Conservation (phyloP, 306 rosid species). For the Inga leiocalycina region DNA sequence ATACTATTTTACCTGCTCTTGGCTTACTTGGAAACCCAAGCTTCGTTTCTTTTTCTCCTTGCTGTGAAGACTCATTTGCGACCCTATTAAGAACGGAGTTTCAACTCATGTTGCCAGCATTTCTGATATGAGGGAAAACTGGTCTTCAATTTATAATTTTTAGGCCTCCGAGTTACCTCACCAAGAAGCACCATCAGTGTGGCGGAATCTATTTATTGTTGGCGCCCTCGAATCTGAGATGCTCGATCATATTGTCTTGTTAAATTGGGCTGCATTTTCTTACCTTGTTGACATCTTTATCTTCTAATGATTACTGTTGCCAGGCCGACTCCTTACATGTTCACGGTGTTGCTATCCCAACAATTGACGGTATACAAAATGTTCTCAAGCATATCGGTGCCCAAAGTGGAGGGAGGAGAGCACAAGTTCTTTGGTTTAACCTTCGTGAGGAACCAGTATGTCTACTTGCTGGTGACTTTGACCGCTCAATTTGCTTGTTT, state of each 20-base stretch:
- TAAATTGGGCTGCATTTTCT: neutral
- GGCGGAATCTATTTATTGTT: neutral
- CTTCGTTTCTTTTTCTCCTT: neutral
- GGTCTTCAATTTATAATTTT: neutral
- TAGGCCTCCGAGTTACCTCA: neutral
- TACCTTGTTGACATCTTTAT: neutral
- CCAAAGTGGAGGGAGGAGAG: conserved; percentile 46
- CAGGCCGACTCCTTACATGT: conserved; percentile 75
- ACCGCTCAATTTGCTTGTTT: neutral
- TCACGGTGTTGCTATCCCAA: conserved; percentile 96
- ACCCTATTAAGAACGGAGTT: neutral
- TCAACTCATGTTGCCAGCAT: neutral
- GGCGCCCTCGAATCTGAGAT: neutral
- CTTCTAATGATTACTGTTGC: neutral
- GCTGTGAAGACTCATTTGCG: neutral
- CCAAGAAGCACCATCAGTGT: neutral
- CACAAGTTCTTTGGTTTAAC: conserved; percentile 78
- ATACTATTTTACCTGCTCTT: neutral
- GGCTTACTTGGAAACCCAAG: neutral
- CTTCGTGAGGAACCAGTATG: conserved; percentile 94
- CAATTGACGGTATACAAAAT: conserved; percentile 71
- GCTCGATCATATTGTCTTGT: neutral
- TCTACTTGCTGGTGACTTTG: neutral
- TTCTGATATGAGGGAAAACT: neutral
- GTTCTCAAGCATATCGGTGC: conserved; percentile 83